A percentile compares a stretch with the other conserved stretches of the same genome.
phyloP scores from a whole-genome alignment of 495 filamentous ascomycete species.

The Tuber aestivum region DNA sequence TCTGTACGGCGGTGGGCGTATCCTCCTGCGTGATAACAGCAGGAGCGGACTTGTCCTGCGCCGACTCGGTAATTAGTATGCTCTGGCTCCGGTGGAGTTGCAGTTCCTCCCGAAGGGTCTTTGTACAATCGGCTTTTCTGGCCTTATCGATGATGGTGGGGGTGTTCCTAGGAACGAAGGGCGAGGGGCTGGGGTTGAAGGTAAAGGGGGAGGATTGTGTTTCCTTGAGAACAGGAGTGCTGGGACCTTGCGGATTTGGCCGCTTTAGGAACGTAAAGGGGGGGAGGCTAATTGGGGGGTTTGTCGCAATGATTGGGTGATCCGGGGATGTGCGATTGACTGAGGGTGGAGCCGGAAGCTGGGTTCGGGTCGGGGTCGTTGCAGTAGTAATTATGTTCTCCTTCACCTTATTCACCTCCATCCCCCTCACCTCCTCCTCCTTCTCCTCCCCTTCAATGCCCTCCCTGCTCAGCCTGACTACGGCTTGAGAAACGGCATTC shows the following conservation, averaged over 20 bases:
- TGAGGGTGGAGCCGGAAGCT: background rate
- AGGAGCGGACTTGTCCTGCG: no score
- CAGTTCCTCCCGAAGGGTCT: no score
- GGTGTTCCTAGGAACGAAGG: background rate
- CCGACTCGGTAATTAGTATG: no score
- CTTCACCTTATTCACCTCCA: no score
- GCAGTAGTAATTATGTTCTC: background rate
- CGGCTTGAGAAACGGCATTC: background rate
- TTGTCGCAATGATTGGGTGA: background rate
- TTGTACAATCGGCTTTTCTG: background rate
- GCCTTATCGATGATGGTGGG: background rate
- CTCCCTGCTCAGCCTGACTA: background rate
- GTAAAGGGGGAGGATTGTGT: background rate
- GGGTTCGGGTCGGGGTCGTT: background rate
- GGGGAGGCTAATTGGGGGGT: no score
- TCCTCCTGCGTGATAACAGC: no score
- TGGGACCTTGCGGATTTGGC: background rate
- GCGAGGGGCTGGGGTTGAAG: background rate
- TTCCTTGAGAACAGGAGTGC: background rate
- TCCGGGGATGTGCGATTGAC: background rate
- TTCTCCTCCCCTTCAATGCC: background rate
- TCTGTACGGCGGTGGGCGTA: background rate
- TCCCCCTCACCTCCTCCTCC: no score
- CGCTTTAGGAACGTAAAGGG: no score
- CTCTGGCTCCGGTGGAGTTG: no score